Base-by-base conservation (phyloP, 306 rosid species). In the Senna tora region DNA sequence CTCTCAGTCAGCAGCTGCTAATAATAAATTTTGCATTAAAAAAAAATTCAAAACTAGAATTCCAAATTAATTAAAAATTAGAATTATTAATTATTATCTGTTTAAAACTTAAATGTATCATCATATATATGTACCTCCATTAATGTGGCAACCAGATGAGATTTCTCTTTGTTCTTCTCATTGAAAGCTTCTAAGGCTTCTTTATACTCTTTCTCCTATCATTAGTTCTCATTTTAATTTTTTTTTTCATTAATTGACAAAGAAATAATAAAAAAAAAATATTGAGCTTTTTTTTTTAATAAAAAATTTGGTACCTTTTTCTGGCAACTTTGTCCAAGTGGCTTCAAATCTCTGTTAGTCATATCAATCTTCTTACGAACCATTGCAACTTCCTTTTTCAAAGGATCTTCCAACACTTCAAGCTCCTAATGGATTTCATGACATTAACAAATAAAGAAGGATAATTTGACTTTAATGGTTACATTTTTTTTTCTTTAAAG, bases 191-290 rank as follows among this genome's bases (percentile, higher is more conserved):
- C 97, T 50, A 86, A 64, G 64, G 79, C 74, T 76, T 94, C 96
- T 79, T 87, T 91, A 15, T 89, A 91, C 78, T 94, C 98, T 70
- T 87, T 91, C 73, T 91, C 96, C 98, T 93, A 74, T 75, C 32
- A 75, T 28, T 73, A 43, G 20, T 51, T 73, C 17, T 33, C 32
- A 45, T 34, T 76, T 20, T 72, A 9, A 21, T n/a, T n/a, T 10
- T 17, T 2, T 41, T 42, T 6, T 65, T 3, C 65, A 20, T 41
- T 59, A 22, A 25, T 6, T 30, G 55, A 41, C 15, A 47, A 71
- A 15, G 16, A 20, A 68, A 65, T 52, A 19, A 3, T 13, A 54
- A 41, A 68, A 33, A 30, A 6, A 46, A 20, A 64, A 20, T n/a
- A n/a, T n/a, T n/a, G n/a, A n/a, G n/a, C n/a, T n/a, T n/a, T n/a